Evolutionary conservation across 495 filamentous ascomycete species (phyloP), one percentile per base, ranked within the genome.

Genomic region (Hypoxylon fragiforme): DNA sequence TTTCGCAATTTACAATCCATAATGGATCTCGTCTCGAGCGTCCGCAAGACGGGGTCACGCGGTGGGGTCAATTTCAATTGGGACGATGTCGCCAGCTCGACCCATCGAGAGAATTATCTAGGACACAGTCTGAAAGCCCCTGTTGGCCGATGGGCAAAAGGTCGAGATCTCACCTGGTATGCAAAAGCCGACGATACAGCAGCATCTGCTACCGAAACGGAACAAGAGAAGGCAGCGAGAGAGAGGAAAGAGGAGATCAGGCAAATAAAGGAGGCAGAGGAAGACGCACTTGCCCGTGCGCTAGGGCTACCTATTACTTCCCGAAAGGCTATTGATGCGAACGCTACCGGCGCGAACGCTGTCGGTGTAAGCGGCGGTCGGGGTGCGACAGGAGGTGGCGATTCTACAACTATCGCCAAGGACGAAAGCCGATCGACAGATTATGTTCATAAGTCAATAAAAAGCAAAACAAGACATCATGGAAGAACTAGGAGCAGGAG

Each of bases 81-180:
- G 94, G 87, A 92, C 56, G 90, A 96, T 63, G 94, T 98, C 65
- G 86, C 92, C 62, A 81, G 79, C 42, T 92, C 90, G 31, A 71
- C 79, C 32, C 91, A 97, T 62, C 90, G 94, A 61, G 92, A 98
- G 67, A 97, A 98, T 71, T 98, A 98, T 70, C 86, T 98, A 0
- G 94, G 95, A 34, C 94, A 98, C 70, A 95, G 89, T 16, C 66
- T 98, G 43, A 98, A 95, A 84, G 94, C 94, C 63, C 86, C 94
- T 0, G 95, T 97, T 8, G 94, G 94, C 8, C 89, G 94, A 41
- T 98, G 95, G 94, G 91, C 96, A 60, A 88, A 94, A 58, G 83
- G 83, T n/a, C 82, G 81, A 48, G 92, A 98, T 60, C 75, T 97
- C 4, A 77, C 68, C 32, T 97, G 94, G 94, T 97, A 97, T 59